Base-by-base conservation (phyloP, 1,284 basidiomycete genomes). In the Rhizopogon parksii region DNA sequence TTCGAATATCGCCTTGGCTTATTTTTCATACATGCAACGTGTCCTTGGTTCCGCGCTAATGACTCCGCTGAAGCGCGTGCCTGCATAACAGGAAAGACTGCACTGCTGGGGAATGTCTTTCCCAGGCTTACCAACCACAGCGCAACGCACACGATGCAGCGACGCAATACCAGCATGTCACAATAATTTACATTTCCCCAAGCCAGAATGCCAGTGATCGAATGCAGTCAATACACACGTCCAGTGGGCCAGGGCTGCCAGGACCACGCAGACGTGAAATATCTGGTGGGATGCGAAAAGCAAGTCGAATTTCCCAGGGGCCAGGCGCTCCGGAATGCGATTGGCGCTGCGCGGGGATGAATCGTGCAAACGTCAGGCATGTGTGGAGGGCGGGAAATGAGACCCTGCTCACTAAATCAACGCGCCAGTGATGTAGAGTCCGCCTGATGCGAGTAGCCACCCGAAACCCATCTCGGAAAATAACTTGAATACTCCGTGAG, bases 181-280 rank as follows among this genome's bases (percentile, higher is more conserved):
- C 55, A 58, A 55, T 52, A 58, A 55, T 52, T 56, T 62, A 56
- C 74, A 74, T 45, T 57, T 51, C 38, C 60, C 53, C 50, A 66
- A 56, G 32, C 62, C 59, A 53, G 73, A 69, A 66, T 86, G 79
- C 68, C 80, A 76, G 65, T 83, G 75, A 52, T 78, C 66, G 59
- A 86, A 74, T 37, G 73, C 75, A 19, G 71, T 76, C 57, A 82
- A 60, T 50, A 86, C 70, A 58, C 79, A 78, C n/a, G n/a, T n/a
- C n/a, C n/a, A n/a, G n/a, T n/a, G n/a, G n/a, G n/a, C n/a, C n/a
- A n/a, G n/a, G n/a, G n/a, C n/a, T n/a, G n/a, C n/a, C n/a, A n/a
- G n/a, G n/a, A n/a, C n/a, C n/a, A n/a, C 91, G 62, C 82, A 85
- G 57, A 81, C 63, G 64, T 95, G 93, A 68, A 96, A 95, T 61